These are phyloP conservation scores for Teunomyces kruisii DNA, from an alignment of 805 yeast species.

Conservation along the genomic window DNA sequence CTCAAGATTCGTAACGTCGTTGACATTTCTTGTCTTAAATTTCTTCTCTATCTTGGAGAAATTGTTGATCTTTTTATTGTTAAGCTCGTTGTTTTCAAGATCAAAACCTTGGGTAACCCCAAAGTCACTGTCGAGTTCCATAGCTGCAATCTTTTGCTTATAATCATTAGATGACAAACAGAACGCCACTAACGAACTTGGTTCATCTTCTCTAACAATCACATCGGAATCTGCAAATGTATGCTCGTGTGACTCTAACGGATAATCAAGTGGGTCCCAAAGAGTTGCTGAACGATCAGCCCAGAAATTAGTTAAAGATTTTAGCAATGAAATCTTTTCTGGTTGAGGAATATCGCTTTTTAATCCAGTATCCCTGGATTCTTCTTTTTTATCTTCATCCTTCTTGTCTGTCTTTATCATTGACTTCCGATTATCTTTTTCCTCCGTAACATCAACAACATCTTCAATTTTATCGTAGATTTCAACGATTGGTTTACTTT, in stretches of 20 bases:
- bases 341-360: constrained; percentile 38
- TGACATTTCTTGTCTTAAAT: constrained; percentile 31
- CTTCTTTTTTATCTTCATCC: background rate
- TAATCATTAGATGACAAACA: constrained; percentile 87
- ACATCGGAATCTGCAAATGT: constrained; percentile 92
- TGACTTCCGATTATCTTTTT: constrained; percentile 9
- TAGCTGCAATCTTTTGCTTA: constrained; percentile 54
- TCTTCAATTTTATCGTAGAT: constrained; percentile 85
- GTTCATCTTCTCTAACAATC: constrained; percentile 93
- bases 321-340: constrained; percentile 77
- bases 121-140: constrained; percentile 23
- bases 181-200: constrained; percentile 90
- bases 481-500: constrained; percentile 85
- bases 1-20: constrained; percentile 48
- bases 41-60: constrained; percentile 43
- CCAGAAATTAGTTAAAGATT: constrained; percentile 89
- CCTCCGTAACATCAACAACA: constrained; percentile 60
- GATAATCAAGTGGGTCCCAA: constrained; percentile 91
- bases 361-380: constrained; percentile 6
- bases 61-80: constrained; percentile 33
- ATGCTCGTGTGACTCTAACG: constrained; percentile 78
- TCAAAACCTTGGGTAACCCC: constrained; percentile 15
- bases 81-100: constrained; percentile 26
- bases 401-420: constrained; percentile 2
- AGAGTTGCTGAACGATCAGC: constrained; percentile 94